phyloP scores from a whole-genome alignment of 345 rosid genomes.

The Bretschneidera sinensis region DNA sequence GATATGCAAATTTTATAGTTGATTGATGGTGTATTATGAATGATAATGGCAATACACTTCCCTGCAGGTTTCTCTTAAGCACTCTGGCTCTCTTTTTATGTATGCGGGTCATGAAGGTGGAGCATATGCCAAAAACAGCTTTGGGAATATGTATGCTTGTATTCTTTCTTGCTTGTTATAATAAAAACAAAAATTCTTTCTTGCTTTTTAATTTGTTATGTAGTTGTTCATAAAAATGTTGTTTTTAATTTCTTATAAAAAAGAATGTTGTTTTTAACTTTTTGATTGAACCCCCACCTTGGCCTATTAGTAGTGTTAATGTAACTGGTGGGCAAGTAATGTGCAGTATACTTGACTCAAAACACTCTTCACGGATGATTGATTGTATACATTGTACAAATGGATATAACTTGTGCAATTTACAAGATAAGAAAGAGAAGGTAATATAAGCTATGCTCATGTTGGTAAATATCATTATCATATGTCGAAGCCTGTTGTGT shows the following conservation, averaged over 20 bases:
- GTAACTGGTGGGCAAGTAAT: neutral
- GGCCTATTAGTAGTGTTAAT: neutral
- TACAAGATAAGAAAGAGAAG: neutral
- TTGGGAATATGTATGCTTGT: conserved; percentile 76
- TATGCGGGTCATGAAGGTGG: conserved; percentile 88
- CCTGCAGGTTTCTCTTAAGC: conserved; percentile 88
- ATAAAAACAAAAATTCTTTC: no score
- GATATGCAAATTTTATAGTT: neutral
- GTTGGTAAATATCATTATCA: no score
- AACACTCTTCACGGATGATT: neutral
- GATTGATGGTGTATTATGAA: conserved; percentile 9
- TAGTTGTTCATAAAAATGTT: neutral
- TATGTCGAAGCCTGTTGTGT: neutral
- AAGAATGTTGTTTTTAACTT: neutral
- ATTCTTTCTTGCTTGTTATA: neutral
- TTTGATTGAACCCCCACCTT: neutral
- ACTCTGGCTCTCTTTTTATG: conserved; percentile 98
- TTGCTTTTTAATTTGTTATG: neutral
- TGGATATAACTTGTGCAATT: neutral
- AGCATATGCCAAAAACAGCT: conserved; percentile 99
- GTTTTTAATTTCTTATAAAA: neutral
- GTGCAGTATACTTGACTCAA: neutral
- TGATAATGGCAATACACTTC: conserved; percentile 17
- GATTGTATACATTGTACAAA: neutral
- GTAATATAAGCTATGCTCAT: no score